Base-by-base conservation (phyloP, 2,329 filamentous ascomycete genomes). In the Penicillium vulpinum region DNA sequence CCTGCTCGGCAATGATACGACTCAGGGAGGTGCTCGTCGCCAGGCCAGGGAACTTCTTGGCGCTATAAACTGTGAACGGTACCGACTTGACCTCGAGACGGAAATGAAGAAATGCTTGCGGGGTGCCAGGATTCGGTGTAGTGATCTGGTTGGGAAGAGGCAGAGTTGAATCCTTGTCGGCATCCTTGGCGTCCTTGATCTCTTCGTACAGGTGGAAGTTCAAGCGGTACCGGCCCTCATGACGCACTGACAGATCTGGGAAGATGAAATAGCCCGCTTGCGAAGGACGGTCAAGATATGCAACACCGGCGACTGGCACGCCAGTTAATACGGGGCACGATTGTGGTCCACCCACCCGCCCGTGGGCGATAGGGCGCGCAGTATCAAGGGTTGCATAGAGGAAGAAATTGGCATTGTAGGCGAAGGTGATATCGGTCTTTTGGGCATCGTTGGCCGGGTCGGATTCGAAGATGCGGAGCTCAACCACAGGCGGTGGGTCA, bases 371-470 rank as follows among this genome's bases (percentile, higher is more conserved):
- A 29, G 87, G 85, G 36, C 92, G 89, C 28, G 91, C 89, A 66
- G 91, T 87, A 71, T 97, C 92, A 57, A 99, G 82, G 6, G 92
- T 97, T 50, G 92, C 91, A 69, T 91, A 97, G 39, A 97, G 87
- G 78, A 99, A 97, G 83, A 97, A 97, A 77, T 96, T 96, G 71
- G 92, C 92, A 71, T 96, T 93, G 80, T 97, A 96, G 57, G 86
- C 84, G 69, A 96, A 96, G 2, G 94, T 97, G 68, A 92, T 85
- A 59, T 92, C 89, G 54, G 83, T 83, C 50, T 80, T 77, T 47
- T 84, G 81, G 24, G 86, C 80, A 26, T 86, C 84, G 54, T 80
- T 80, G 60, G 70, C 73, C 16, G 77, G 73, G 26, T 78, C 73
- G 10, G 75, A 90, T 70, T 96, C 90, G 67, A 87, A 91, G 62